Percentiles rank a stretch among this genome's conserved stretches.
Evolutionary conservation across 805 yeast genomes (phyloP).

Genomic region (Candida ovalis): DNA sequence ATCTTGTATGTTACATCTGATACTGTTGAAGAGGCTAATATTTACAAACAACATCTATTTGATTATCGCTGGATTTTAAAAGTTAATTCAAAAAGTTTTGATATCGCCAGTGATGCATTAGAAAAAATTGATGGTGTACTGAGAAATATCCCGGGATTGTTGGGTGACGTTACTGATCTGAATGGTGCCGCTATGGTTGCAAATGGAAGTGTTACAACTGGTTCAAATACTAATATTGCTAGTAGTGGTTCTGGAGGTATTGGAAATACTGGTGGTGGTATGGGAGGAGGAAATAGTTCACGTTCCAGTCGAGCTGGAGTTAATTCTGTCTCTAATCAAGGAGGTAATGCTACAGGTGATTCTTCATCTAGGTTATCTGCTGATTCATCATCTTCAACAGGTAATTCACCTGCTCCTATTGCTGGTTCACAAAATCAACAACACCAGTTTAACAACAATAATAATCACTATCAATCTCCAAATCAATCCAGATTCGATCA

Average conservation of each 20-base stretch:
- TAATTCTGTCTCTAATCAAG: not conserved
- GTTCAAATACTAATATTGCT: too few relatives aligned
- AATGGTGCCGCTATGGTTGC: not conserved
- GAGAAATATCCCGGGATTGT: slow-evolving; percentile 69
- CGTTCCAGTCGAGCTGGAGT: not conserved
- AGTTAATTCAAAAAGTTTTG: slow-evolving; percentile 71
- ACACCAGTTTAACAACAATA: not conserved
- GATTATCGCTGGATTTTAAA: slow-evolving; percentile 76
- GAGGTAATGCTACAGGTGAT: not conserved
- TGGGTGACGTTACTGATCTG: slow-evolving; percentile 26
- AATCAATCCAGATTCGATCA: not conserved
- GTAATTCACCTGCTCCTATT: not conserved
- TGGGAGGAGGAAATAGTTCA: not conserved
- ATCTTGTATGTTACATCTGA: slow-evolving; percentile 67
- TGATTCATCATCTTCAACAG: not conserved
- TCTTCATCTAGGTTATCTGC: not conserved
- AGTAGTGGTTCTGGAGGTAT: not conserved
- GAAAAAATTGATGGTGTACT: slow-evolving; percentile 67
- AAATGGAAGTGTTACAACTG: not conserved
- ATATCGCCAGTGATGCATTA: slow-evolving; percentile 73
- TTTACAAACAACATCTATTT: slow-evolving; percentile 63
- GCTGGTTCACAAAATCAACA: slow-evolving; percentile 3
- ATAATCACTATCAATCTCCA: not conserved
- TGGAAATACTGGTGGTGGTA: not conserved
- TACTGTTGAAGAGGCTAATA: slow-evolving; percentile 56